phyloP scores from a whole-genome alignment of 139 green algal genomes.

The Eudorina sp. region DNA sequence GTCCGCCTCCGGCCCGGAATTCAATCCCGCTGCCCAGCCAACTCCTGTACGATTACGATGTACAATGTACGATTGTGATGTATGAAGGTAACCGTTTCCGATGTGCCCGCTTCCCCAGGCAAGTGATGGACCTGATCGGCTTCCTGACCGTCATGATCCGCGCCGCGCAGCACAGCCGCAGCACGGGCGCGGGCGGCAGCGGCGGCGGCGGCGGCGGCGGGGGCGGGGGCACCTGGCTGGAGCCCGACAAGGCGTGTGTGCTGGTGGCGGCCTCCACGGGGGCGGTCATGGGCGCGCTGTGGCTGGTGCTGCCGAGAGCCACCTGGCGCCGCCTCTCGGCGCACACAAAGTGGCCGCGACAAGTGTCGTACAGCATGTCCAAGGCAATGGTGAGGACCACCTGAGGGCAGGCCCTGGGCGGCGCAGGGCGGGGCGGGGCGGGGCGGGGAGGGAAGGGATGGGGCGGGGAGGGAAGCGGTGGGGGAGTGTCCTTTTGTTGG shows the following conservation, averaged over 20 bases:
- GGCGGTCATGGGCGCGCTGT: background rate
- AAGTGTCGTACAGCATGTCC: constrained; percentile 15
- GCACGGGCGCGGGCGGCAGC: background rate
- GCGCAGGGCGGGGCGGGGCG: no score
- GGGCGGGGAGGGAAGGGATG: no score
- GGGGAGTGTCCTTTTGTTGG: no score
- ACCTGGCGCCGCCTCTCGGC: background rate
- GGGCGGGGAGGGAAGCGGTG: no score
- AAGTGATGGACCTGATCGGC: constrained; percentile 4
- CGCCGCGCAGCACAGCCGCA: no score
- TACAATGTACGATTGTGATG: no score
- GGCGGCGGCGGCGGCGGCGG: background rate
- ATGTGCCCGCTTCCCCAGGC: no score
- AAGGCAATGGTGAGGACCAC: constrained; percentile 37
- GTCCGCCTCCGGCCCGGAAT: no score
- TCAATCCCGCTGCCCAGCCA: no score
- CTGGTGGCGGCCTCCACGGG: background rate
- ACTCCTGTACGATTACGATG: no score
- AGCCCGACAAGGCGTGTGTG: constrained; percentile 28
- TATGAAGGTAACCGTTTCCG: no score
- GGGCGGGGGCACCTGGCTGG: background rate
- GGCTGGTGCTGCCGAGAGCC: background rate
- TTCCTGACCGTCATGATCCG: background rate
- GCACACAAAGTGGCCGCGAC: background rate
- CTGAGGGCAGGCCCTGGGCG: no score